Evolutionary conservation across 805 yeast species (phyloP).

Genomic region (Candida jianshihensis): DNA sequence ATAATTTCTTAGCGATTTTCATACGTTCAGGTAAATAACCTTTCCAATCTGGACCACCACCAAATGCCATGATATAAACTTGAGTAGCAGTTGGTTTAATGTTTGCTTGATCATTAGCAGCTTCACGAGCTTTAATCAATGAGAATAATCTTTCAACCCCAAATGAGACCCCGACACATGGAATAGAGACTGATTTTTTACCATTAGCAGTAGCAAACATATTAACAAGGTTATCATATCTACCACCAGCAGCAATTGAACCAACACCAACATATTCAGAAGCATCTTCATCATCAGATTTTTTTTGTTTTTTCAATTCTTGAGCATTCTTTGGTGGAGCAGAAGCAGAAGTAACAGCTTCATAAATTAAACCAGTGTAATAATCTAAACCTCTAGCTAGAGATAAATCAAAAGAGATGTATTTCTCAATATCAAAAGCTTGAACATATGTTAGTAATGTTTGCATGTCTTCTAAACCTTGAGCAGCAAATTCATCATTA

Average conservation of each 20-base stretch:
- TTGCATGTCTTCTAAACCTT: slow-evolving; percentile 78
- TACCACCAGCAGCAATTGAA: slow-evolving; percentile 98
- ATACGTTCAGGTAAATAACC: slow-evolving; percentile 92
- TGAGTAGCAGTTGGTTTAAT: slow-evolving; percentile 85
- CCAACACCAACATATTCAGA: slow-evolving; percentile 97
- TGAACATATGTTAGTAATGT: slow-evolving; percentile 69
- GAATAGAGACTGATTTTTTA: slow-evolving; percentile 72
- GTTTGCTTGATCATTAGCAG: slow-evolving; percentile 40
- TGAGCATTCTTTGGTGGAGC: slow-evolving; percentile 88
- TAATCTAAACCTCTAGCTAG: slow-evolving; percentile 97
- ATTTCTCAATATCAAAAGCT: slow-evolving; percentile 67
- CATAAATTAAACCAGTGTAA: slow-evolving; percentile 95
- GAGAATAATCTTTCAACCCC: slow-evolving; percentile 96
- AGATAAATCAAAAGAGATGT: slow-evolving; percentile 83
- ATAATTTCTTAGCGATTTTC: slow-evolving; percentile 71
- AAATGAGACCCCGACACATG: slow-evolving; percentile 95
- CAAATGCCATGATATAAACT: slow-evolving; percentile 95
- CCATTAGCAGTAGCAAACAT: slow-evolving; percentile 87
- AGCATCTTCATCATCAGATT: slow-evolving; percentile 75
- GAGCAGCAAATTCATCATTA: slow-evolving; percentile 63
- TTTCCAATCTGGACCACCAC: slow-evolving; percentile 95
- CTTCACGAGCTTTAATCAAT: slow-evolving; percentile 69
- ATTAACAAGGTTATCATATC: slow-evolving; percentile 93
- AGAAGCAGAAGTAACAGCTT: slow-evolving; percentile 89
- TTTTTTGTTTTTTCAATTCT: slow-evolving; percentile 48